phyloP scores from a whole-genome alignment of 169 alveolate genomes.

The Cryptosporidium ryanae region DNA sequence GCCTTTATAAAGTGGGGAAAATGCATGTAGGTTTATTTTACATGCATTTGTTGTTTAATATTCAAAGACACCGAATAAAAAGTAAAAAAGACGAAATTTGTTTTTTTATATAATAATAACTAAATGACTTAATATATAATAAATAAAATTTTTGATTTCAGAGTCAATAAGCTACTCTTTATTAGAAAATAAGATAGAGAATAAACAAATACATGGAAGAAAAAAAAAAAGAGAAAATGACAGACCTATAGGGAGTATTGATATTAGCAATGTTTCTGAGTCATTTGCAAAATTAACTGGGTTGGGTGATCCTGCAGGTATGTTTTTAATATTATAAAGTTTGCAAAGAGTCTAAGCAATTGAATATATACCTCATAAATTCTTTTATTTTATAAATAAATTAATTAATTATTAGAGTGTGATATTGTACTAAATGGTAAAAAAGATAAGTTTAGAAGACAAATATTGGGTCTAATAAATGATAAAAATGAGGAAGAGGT shows the following conservation, averaged over 20 bases:
- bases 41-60: too few relatives aligned
- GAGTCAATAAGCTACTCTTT: conserved; percentile 65
- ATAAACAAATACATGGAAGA: background rate
- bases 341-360: too few relatives aligned
- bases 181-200: conserved; percentile 30
- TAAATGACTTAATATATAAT: background rate
- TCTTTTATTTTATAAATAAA: background rate
- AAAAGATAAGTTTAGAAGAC: conserved; percentile 31
- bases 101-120: background rate
- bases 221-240: background rate
- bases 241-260: background rate
- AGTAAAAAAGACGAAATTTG: background rate
- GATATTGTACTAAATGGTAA: conserved; percentile 20
- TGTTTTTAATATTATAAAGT: background rate
- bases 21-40: too few relatives aligned
- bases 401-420: conserved; percentile 10
- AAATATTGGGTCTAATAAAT: conserved; percentile 24
- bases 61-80: background rate
- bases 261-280: conserved; percentile 33
- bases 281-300: conserved; percentile 36
- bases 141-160: conserved; percentile 7
- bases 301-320: conserved; percentile 73
- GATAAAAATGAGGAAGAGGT: background rate
- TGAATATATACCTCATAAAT: background rate
- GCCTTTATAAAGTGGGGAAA: too few relatives aligned